Base-by-base conservation (phyloP, 1,139 yeast species). In the Saccharomyces hybrid region DNA sequence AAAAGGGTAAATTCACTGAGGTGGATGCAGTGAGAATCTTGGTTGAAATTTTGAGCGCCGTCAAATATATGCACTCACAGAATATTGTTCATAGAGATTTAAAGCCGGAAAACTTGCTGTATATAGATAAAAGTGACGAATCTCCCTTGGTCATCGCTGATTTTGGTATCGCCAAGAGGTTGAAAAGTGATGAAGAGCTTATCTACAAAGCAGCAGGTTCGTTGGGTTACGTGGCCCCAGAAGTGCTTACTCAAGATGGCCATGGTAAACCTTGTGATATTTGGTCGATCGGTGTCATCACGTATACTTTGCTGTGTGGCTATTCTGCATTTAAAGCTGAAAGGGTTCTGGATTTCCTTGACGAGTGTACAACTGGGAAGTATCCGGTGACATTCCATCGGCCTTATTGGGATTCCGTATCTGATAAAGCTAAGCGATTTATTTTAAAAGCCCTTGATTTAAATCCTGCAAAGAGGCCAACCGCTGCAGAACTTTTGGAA, bases 161-260 rank as follows among this genome's bases (percentile, higher is more conserved):
- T 73, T 90, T 90, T 71, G 97, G 97, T 48, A 89, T 90, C 63
- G 97, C 97, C 46, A 88, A 87, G 69, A 77, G 81, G 58, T 73
- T 90, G 61, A 77, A 78, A 56, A 70, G 76, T 16, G 70, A 70
- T 5, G 78, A 82, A 62, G 91, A 88, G 59, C 78, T 83, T 58
- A 76, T 91, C 56, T 85, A 82, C 28, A 77, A 86, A 29, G 83
- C 88, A 50, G 97, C 97, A 0, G 97, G 97, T 0, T 86, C 95
- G 1, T 83, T 89, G 71, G 97, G 97, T 2, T 90, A 90, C 68
- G 96, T 96, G 4, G 97, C 97, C 0, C 97, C 97, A 0, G 97
- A 90, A 69, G 93, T 90, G 4, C 75, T 90, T 41, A 71, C 79
- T 50, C 84, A 88, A 5, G 72, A 76, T 46, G 96, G 96, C 6